These are phyloP conservation scores for Chlamydomonas sp. DNA, from an alignment of 139 green algal genomes.

Conservation along the genomic window DNA sequence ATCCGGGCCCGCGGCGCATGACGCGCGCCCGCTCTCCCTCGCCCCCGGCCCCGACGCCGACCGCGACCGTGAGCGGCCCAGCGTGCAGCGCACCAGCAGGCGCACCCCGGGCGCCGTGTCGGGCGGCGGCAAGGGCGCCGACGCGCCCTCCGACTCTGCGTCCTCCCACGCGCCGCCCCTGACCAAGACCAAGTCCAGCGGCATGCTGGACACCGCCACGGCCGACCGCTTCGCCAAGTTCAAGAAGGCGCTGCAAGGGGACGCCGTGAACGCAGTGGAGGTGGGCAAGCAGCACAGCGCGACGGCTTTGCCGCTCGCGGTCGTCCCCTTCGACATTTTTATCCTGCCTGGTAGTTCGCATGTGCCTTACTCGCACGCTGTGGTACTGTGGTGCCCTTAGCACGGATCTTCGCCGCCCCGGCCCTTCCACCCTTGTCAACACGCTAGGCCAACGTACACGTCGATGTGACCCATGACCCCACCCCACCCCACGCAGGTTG, in stretches of 20 bases:
- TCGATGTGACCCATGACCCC: background rate
- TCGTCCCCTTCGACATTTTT: background rate
- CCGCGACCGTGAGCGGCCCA: too few relatives aligned
- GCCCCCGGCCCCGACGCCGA: too few relatives aligned
- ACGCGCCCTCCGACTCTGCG: background rate
- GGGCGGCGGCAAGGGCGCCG: too few relatives aligned
- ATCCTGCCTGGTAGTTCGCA: background rate
- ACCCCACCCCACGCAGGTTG: background rate
- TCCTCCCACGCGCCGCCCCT: background rate
- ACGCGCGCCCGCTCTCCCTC: too few relatives aligned
- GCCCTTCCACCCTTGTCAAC: background rate
- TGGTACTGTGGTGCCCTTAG: too few relatives aligned
- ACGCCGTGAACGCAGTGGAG: background rate
- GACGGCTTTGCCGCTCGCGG: background rate
- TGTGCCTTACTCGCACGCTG: too few relatives aligned
- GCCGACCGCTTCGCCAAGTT: background rate
- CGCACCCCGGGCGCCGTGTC: too few relatives aligned
- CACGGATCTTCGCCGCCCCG: background rate
- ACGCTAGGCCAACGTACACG: too few relatives aligned
- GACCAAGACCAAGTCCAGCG: background rate
- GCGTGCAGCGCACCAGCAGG: too few relatives aligned
- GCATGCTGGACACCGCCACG: background rate
- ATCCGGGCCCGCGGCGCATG: too few relatives aligned
- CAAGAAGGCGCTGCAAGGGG: slow-evolving; percentile 27
- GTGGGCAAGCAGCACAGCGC: background rate